These are phyloP conservation scores for Aureoboletus auriporus DNA, from an alignment of 768 basidiomycete genomes.

Conservation along the genomic window DNA sequence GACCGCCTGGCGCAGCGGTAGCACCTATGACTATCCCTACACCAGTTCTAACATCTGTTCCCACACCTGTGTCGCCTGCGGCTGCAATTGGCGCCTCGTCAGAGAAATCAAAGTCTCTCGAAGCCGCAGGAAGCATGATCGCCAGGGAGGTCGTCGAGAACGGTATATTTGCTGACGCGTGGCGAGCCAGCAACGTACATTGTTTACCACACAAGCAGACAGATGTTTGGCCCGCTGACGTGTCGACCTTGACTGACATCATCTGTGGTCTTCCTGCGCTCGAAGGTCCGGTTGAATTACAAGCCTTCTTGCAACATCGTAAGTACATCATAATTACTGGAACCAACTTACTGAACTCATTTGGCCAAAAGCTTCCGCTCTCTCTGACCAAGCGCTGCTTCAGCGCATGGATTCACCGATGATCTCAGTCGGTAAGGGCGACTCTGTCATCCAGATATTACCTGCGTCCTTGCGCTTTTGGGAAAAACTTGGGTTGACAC, in stretches of 20 bases:
- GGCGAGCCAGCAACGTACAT: constrained; percentile 42
- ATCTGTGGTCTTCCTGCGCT: constrained; percentile 31
- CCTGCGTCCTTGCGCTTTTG: constrained; percentile 77
- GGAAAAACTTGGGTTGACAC: constrained; percentile 77
- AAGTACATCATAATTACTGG: constrained; percentile 4
- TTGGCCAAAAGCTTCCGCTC: neutral
- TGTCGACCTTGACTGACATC: constrained; percentile 41
- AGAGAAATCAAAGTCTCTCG: constrained; percentile 65
- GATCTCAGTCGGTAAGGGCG: constrained; percentile 64
- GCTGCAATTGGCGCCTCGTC: constrained; percentile 59
- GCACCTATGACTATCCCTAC: constrained; percentile 41
- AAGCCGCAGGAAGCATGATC: constrained; percentile 59
- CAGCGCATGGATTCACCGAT: constrained; percentile 48
- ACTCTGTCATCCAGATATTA: constrained; percentile 62
- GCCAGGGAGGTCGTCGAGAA: constrained; percentile 75
- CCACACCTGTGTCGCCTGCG: constrained; percentile 83
- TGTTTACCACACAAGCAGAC: constrained; percentile 12
- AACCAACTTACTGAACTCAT: constrained; percentile 1
- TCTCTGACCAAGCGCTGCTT: constrained; percentile 15
- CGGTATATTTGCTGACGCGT: constrained; percentile 60
- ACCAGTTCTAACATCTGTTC: constrained; percentile 50
- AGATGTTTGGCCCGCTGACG: constrained; percentile 59
- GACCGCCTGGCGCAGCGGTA: constrained; percentile 52
- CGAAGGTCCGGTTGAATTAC: constrained; percentile 41
- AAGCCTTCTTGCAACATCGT: constrained; percentile 41